Conservation (phyloP, 306 rosid species). For the Abrus pulchellus region DNA sequence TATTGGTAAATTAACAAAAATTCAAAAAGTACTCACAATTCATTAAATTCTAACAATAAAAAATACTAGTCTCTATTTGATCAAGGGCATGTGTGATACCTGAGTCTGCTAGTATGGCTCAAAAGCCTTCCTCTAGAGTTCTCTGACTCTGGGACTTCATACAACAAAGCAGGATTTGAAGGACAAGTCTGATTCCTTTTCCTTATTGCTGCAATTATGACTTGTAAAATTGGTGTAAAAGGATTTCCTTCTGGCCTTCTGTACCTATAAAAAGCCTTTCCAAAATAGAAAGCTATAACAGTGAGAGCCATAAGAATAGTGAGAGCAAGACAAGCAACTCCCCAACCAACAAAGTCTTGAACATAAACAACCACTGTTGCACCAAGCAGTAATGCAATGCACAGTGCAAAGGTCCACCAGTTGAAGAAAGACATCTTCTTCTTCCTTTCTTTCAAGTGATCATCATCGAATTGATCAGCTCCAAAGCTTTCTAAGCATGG, state of each 20-base stretch:
- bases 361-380: conserved; percentile 56
- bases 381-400: conserved; percentile 56
- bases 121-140: conserved; percentile 46
- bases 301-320: conserved; percentile 51
- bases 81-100: conserved; percentile 40
- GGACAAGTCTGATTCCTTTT: conserved; percentile 55
- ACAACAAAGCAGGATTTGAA: conserved; percentile 51
- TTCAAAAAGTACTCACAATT: too few relatives aligned
- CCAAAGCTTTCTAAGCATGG: conserved; percentile 70
- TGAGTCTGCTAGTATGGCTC: conserved; percentile 51
- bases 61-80: background rate
- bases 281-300: conserved; percentile 48
- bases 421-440: conserved; percentile 65
- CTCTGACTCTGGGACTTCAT: conserved; percentile 54
- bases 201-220: conserved; percentile 57
- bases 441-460: conserved; percentile 58
- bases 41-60: background rate
- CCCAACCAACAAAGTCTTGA: conserved; percentile 60
- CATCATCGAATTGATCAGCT: conserved; percentile 69
- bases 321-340: conserved; percentile 51
- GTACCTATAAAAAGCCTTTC: conserved; percentile 56
- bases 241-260: conserved; percentile 58
- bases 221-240: conserved; percentile 58
- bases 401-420: conserved; percentile 63
- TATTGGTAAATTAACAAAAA: too few relatives aligned